These are phyloP conservation scores for Russula foetens DNA, from an alignment of 768 basidiomycete genomes.

Conservation along the genomic window DNA sequence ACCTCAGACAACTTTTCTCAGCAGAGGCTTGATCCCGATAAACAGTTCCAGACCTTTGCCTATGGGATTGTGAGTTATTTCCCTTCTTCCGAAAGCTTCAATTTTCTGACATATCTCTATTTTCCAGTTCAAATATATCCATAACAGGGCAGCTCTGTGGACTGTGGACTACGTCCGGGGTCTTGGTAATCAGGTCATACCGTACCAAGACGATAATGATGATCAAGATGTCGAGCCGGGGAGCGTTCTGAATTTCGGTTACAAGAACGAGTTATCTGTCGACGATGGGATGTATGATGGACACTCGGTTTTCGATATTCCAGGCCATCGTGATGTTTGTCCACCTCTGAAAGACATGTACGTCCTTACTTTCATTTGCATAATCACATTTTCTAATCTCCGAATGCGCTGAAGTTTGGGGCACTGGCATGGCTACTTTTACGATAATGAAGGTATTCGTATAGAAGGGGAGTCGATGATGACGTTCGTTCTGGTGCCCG, in stretches of 20 bases:
- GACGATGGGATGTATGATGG: constrained; percentile 7
- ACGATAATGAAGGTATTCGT: not conserved
- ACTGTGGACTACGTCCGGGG: not conserved
- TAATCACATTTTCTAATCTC: not conserved
- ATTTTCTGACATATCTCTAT: too few relatives aligned
- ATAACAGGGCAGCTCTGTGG: not conserved
- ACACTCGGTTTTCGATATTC: not conserved
- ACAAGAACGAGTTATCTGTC: not conserved
- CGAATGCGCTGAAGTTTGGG: constrained; percentile 1
- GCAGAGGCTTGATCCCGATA: not conserved
- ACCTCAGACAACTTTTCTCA: not conserved
- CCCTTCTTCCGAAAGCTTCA: too few relatives aligned
- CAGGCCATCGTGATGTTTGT: not conserved
- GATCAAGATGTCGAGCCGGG: not conserved
- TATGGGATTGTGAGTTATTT: not conserved
- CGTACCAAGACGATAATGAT: not conserved
- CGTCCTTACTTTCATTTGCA: not conserved
- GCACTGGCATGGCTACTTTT: constrained; percentile 12
- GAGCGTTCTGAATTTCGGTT: not conserved
- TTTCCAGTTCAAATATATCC: constrained; percentile 3
- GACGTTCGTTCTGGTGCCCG: constrained; percentile 1
- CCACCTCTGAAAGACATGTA: constrained; percentile 4
- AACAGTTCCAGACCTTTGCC: not conserved
- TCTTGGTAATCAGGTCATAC: not conserved
- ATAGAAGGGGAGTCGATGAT: not conserved